Evolutionary conservation across 768 basidiomycete genomes (phyloP).

Genomic region (Lyophyllum atratum): DNA sequence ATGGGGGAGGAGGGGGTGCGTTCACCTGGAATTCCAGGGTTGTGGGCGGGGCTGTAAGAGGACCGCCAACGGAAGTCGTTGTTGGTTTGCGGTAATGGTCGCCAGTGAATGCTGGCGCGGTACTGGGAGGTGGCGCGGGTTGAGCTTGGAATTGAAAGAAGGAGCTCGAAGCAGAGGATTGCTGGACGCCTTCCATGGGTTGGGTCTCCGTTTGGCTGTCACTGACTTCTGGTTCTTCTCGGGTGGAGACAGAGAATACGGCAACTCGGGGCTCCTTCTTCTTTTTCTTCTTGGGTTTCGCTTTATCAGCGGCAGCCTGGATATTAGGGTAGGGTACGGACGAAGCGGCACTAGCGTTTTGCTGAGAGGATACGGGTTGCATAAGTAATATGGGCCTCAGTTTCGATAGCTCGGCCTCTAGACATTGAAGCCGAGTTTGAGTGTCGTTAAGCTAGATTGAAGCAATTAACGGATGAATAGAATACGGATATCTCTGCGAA

Average conservation of each 20-base stretch:
- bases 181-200: constrained; percentile 9
- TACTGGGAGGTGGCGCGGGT: constrained; percentile 3
- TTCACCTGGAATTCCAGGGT: constrained; percentile 22
- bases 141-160: constrained; percentile 23
- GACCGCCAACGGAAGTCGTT: constrained; percentile 13
- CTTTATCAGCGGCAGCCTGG: constrained; percentile 19
- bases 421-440: constrained; percentile 49
- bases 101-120: constrained; percentile 18
- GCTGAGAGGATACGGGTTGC: constrained; percentile 46
- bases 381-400: constrained; percentile 71
- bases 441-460: constrained; percentile 56
- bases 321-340: constrained; percentile 27
- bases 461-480: background rate
- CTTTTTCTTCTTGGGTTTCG: constrained; percentile 26
- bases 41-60: constrained; percentile 19
- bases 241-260: constrained; percentile 7
- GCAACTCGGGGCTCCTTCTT: constrained; percentile 19
- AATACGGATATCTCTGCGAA: constrained; percentile 25
- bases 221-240: constrained; percentile 9
- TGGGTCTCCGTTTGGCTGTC: constrained; percentile 10
- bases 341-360: constrained; percentile 20
- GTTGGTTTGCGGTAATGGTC: constrained; percentile 26
- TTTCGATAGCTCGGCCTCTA: constrained; percentile 66
- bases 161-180: constrained; percentile 13
- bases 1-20: constrained; percentile 4